phyloP scores from a whole-genome alignment of 73 alveolate species.

The Loxodes magnus region DNA sequence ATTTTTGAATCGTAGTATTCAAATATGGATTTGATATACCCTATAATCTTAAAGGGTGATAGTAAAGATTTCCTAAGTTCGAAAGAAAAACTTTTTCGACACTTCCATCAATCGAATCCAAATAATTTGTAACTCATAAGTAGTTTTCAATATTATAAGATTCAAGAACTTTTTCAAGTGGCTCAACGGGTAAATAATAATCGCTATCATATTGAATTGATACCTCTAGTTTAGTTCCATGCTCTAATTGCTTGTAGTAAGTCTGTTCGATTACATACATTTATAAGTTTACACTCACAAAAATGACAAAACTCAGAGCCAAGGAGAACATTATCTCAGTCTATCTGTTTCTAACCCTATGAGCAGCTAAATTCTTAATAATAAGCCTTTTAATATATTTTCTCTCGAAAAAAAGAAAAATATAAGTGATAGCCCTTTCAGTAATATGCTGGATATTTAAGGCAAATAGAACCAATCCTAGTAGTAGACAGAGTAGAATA shows the following conservation, averaged over 20 bases:
- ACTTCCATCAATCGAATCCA: too few species aligned
- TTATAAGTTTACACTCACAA: slow-evolving; percentile 64
- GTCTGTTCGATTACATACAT: slow-evolving; percentile 49
- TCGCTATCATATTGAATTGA: neutral
- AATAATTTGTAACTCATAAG: slow-evolving; percentile 11
- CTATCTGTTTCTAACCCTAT: slow-evolving; percentile 84
- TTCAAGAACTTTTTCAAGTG: slow-evolving; percentile 13
- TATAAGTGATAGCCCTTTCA: slow-evolving; percentile 53
- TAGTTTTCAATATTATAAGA: slow-evolving; percentile 8
- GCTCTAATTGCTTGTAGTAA: slow-evolving; percentile 28
- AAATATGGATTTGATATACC: slow-evolving; percentile 43
- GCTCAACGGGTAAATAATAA: slow-evolving; percentile 10
- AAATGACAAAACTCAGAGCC: slow-evolving; percentile 79
- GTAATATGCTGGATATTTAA: slow-evolving; percentile 60
- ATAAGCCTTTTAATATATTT: slow-evolving; percentile 67
- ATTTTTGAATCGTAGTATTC: slow-evolving; percentile 19
- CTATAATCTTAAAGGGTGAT: too few species aligned
- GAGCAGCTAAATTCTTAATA: slow-evolving; percentile 86
- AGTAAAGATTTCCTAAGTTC: too few species aligned
- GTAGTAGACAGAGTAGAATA: slow-evolving; percentile 79
- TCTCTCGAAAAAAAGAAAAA: slow-evolving; percentile 67
- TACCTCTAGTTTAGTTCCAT: slow-evolving; percentile 17
- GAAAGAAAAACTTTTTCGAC: too few species aligned
- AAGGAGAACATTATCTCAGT: slow-evolving; percentile 82
- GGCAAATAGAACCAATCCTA: slow-evolving; percentile 85